phyloP scores from a whole-genome alignment of 2,329 filamentous ascomycete genomes.

The Exophiala alcalophila region DNA sequence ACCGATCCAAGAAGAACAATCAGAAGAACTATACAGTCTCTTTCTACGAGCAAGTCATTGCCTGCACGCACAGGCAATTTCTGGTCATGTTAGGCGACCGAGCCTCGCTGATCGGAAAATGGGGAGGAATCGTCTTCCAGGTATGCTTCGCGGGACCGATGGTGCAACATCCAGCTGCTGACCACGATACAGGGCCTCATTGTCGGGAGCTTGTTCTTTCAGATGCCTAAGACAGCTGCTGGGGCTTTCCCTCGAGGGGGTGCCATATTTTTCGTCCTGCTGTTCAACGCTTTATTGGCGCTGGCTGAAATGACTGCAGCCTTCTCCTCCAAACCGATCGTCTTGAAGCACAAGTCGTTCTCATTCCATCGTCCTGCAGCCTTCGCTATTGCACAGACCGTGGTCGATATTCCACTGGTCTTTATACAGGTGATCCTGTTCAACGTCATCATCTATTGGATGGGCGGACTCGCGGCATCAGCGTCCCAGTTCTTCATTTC shows the following conservation, averaged over 20 bases:
- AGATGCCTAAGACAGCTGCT: conserved; percentile 51
- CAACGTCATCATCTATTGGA: conserved; percentile 61
- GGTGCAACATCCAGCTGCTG: neutral
- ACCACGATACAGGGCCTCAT: conserved; percentile 39
- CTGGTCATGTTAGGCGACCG: conserved; percentile 55
- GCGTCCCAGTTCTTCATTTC: conserved; percentile 63
- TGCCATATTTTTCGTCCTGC: conserved; percentile 60
- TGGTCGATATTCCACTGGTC: conserved; percentile 57
- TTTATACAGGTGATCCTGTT: conserved; percentile 59
- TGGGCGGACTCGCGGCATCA: conserved; percentile 54
- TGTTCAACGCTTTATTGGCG: conserved; percentile 63
- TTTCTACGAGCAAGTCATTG: conserved; percentile 50
- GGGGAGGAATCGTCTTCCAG: conserved; percentile 46
- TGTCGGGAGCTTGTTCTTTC: conserved; percentile 52
- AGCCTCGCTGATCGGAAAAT: conserved; percentile 51
- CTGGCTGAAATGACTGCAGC: conserved; percentile 60
- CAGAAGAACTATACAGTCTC: conserved; percentile 55
- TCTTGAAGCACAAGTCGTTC: conserved; percentile 69
- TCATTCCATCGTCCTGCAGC: conserved; percentile 65
- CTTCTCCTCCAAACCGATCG: conserved; percentile 61
- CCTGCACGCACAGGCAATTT: conserved; percentile 55
- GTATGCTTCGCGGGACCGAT: conserved; percentile 5
- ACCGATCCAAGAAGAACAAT: conserved; percentile 38
- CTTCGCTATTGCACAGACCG: conserved; percentile 57
- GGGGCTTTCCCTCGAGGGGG: conserved; percentile 61